Base-by-base conservation (phyloP, 202 grass and related monocot species). In the Schoenoplectus tabernaemontani region DNA sequence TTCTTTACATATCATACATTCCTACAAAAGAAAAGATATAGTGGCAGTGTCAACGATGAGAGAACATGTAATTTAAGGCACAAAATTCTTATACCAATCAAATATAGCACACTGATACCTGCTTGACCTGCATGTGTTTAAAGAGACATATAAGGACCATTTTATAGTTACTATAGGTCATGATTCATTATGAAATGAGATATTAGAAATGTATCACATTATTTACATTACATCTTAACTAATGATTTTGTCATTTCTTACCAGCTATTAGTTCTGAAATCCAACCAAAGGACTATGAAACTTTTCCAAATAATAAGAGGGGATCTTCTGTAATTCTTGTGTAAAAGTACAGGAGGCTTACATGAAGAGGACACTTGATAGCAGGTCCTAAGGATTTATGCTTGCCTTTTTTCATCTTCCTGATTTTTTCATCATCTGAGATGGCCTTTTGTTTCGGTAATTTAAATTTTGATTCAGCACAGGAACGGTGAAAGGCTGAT, bases 361-460 rank as follows among this genome's bases (percentile, higher is more conserved):
- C 96, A 91, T 98, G 96, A 84, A 89, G 91, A 88, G 96, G 96
- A 56, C 96, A 98, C 79, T 78, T 92, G 76, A 98, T 86, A 85
- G 81, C 81, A 86, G 90, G 88, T 11, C 60, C 43, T 0, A 41
- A 57, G 58, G 83, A 82, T 33, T 84, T 83, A 12, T 10, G 58
- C 37, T 38, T 47, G 57, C 60, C 50, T 43, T 63, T 80, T 80
- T 59, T 63, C 19, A 17, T 80, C 5, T 80, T 80, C 43, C 24
- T 63, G 60, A 64, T 80, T 80, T 17, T 59, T 50, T 64, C 59
- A n/a, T 64, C 39, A 63, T 64, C 59, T 2, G 39, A 42, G 7
- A 47, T 9, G 22, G 64, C 60, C 58, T 64, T 80, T 64, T 80
- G 58, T 80, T 80, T 80, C 42, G 77, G 60, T 30, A 80, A 62